phyloP scores from a whole-genome alignment of 2,329 filamentous ascomycete species.

The Epichloe amarillans region DNA sequence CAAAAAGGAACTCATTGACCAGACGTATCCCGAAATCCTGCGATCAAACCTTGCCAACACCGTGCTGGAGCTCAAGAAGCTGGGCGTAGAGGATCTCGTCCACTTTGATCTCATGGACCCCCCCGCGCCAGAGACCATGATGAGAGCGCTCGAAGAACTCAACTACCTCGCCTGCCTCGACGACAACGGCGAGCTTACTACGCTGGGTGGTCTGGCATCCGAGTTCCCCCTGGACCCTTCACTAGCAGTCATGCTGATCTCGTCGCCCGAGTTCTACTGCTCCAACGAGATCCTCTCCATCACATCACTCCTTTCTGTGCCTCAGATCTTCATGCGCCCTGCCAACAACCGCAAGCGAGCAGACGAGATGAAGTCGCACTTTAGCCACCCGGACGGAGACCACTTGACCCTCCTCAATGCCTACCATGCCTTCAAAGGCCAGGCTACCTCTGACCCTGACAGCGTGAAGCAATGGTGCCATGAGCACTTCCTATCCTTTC shows the following conservation, averaged over 20 bases:
- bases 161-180: constrained; percentile 96
- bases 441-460: constrained; percentile 39
- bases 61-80: constrained; percentile 91
- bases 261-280: constrained; percentile 94
- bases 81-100: constrained; percentile 87
- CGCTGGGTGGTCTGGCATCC: constrained; percentile 73
- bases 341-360: constrained; percentile 75
- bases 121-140: constrained; percentile 96
- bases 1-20: constrained; percentile 95
- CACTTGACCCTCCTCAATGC: constrained; percentile 94
- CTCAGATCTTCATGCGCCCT: constrained; percentile 84
- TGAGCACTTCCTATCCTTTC: constrained; percentile 85
- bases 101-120: constrained; percentile 99
- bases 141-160: constrained; percentile 92
- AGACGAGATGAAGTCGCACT: constrained; percentile 93
- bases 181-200: constrained; percentile 86
- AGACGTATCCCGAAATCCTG: constrained; percentile 92
- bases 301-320: constrained; percentile 84
- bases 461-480: constrained; percentile 89
- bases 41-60: constrained; percentile 91
- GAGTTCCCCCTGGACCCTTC: constrained; percentile 87
- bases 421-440: constrained; percentile 91
- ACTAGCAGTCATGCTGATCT: constrained; percentile 94
- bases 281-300: constrained; percentile 96
- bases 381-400: constrained; percentile 85